Conservation (phyloP, 208 protist species). For the Leishmania mexicana region DNA sequence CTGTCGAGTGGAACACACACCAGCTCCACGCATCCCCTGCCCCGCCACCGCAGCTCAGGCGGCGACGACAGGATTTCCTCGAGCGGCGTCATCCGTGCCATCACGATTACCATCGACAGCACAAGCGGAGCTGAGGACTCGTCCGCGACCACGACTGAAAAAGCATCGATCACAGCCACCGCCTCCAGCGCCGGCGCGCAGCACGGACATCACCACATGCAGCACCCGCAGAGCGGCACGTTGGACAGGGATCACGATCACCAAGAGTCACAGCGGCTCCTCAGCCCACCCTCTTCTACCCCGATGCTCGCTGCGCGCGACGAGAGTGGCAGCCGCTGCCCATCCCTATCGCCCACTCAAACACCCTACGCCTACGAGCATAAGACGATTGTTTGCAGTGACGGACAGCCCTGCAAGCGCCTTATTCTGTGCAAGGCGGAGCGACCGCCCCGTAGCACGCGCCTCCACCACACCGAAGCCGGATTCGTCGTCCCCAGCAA, state of each 20-base stretch:
- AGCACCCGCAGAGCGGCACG: background rate
- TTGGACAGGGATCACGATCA: background rate
- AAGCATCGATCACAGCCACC: background rate
- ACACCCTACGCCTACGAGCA: slow-evolving; percentile 2
- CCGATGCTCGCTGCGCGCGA: background rate
- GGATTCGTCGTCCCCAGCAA: background rate
- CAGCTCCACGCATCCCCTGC: background rate
- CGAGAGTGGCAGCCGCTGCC: background rate
- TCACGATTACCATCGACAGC: background rate
- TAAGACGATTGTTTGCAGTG: slow-evolving; percentile 7
- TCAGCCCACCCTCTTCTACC: background rate
- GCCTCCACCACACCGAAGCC: background rate
- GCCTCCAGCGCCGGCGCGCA: background rate
- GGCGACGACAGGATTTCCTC: background rate
- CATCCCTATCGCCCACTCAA: background rate
- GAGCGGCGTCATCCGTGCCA: background rate
- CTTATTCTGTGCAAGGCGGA: slow-evolving; percentile 6
- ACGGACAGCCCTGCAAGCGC: slow-evolving; percentile 7
- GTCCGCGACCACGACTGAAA: background rate
- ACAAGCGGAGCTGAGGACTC: background rate
- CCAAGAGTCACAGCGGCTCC: background rate
- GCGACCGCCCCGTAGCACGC: background rate
- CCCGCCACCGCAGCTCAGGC: background rate
- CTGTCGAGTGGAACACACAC: background rate
- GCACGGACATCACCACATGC: background rate